Evolutionary conservation across 2,329 filamentous ascomycete genomes (phyloP), one percentile per base, ranked within the genome.

Genomic region (Alternaria burnsii): DNA sequence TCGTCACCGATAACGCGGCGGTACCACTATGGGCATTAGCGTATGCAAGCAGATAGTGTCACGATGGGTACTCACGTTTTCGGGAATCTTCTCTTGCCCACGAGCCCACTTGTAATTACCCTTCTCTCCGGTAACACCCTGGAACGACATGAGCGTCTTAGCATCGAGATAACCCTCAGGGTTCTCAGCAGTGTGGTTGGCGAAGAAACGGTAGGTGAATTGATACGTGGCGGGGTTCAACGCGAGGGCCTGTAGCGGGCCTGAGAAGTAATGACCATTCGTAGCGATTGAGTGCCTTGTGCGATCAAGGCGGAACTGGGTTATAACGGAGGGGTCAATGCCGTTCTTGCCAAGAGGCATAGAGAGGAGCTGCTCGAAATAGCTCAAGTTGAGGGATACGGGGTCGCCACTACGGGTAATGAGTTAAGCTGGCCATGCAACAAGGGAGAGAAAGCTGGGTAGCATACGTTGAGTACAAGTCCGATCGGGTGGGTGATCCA

Each of bases 171-270:
- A 62, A 11, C 68, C 68, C 9, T 62, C 66, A 8, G 68, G 68
- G 18, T 65, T 62, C 53, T 70, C 66, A 6, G 62, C 62, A 41
- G 61, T 67, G 46, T 69, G 65, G 47, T 70, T 73, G 41, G 67
- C 65, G 57, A 70, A 67, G 58, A 67, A 68, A 52, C 48, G 47
- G 48, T 58, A 58, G n/a, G 55, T 58, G 32, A 58, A 58, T 28
- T 52, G 47, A 46, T 58, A 58, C 28, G 55, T 58, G 22, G 55
- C 55, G 18, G 55, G 48, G 42, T 67, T 53, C 8, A 68, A 58
- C 8, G 66, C 64, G 28, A 68, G 63, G 59, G 65, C 50, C 40
- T 62, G 61, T 40, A 67, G 62, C 42, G 65, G 65, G 28, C 63
- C 65, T 43, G 67, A 62, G 34, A 68, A 22, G 51, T 58, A 58